A percentile compares a stretch with the other conserved stretches of the same genome.
phyloP scores from a whole-genome alignment of 345 rosid genomes.

The Populus euphratica region DNA sequence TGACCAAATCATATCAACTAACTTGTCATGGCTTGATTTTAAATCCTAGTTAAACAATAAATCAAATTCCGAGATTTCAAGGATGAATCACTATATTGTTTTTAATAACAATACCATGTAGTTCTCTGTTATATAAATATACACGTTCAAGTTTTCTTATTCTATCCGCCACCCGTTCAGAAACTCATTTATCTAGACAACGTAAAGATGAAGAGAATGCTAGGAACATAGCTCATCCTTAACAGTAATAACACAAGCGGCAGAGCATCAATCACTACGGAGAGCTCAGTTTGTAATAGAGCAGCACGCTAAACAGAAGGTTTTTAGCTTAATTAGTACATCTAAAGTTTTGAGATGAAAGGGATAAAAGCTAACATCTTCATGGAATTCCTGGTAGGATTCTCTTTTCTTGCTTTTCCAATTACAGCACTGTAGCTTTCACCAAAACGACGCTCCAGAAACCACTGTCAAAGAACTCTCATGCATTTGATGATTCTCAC shows the following conservation, averaged over 20 bases:
- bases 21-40: no score
- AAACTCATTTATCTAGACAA: constrained; percentile 5
- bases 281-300: not conserved
- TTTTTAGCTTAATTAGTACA: not conserved
- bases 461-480: not conserved
- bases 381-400: not conserved
- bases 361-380: not conserved
- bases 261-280: not conserved
- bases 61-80: no score
- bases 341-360: not conserved
- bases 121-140: no score
- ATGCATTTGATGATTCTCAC: not conserved
- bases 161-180: constrained; percentile 47
- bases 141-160: no score
- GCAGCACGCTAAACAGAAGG: not conserved
- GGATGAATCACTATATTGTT: no score
- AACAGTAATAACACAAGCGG: not conserved
- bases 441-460: not conserved
- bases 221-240: not conserved
- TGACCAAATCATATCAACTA: no score
- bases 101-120: no score
- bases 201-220: not conserved
- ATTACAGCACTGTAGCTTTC: not conserved
- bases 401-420: not conserved
- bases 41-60: no score